phyloP scores from a whole-genome alignment of 768 basidiomycete genomes.

The Rhizopogon vesiculosus region DNA sequence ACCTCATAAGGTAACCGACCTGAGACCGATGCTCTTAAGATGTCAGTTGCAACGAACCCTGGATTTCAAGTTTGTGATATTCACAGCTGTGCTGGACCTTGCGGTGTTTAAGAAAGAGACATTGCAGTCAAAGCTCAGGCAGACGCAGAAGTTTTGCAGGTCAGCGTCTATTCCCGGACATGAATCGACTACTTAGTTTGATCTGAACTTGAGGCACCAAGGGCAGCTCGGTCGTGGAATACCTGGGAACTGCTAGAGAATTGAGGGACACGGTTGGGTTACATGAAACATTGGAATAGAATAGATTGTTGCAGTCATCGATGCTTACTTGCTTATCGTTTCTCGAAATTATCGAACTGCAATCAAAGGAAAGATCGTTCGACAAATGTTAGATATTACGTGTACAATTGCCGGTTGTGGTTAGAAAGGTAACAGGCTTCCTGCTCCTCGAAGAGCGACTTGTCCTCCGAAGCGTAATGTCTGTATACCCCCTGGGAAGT shows the following conservation, averaged over 20 bases:
- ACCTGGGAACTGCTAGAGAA: slow-evolving; percentile 67
- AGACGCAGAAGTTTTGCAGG: slow-evolving; percentile 58
- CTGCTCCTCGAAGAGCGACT: slow-evolving; percentile 79
- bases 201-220: slow-evolving; percentile 47
- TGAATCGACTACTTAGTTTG: slow-evolving; percentile 53
- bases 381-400: slow-evolving; percentile 1
- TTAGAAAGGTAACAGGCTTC: slow-evolving; percentile 77
- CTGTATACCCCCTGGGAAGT: slow-evolving; percentile 89
- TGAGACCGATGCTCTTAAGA: slow-evolving; percentile 22
- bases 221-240: slow-evolving; percentile 56
- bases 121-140: slow-evolving; percentile 53
- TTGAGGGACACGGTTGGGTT: slow-evolving; percentile 65
- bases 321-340: not conserved
- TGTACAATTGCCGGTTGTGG: not conserved
- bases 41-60: slow-evolving; percentile 46
- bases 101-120: slow-evolving; percentile 59
- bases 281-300: slow-evolving; percentile 33
- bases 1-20: not conserved
- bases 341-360: too few relatives aligned
- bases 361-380: not conserved
- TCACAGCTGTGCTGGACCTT: slow-evolving; percentile 73
- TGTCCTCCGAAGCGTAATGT: slow-evolving; percentile 78
- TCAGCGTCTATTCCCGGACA: slow-evolving; percentile 52
- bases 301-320: not conserved
- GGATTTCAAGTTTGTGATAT: slow-evolving; percentile 70